phyloP scores from a whole-genome alignment of 257 asterid species.

The Asclepias syriaca region DNA sequence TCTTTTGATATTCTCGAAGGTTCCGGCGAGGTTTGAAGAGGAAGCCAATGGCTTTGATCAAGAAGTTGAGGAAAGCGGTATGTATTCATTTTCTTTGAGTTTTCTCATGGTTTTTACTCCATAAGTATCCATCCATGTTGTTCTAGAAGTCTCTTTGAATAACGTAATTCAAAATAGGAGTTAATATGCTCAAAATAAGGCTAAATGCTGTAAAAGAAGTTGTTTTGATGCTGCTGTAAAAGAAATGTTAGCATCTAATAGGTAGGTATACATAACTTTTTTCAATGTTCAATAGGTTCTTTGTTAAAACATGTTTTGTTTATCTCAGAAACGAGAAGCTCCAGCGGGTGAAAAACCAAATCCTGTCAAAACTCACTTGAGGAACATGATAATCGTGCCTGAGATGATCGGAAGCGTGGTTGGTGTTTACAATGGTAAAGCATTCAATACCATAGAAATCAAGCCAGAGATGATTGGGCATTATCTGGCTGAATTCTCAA shows the following conservation, averaged over 20 bases:
- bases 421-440: conserved; percentile 79
- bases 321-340: conserved; percentile 66
- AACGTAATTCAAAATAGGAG: not conserved
- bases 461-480: conserved; percentile 87
- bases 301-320: not conserved
- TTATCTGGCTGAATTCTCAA: conserved; percentile 80
- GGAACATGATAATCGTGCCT: conserved; percentile 81
- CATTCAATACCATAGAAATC: conserved; percentile 76
- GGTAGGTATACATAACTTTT: not conserved
- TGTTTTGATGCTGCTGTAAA: not conserved
- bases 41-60: conserved; percentile 82
- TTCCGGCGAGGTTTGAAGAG: conserved; percentile 78
- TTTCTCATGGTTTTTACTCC: not conserved
- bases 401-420: conserved; percentile 88
- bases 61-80: conserved; percentile 72
- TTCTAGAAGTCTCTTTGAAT: not conserved
- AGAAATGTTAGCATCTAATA: not conserved
- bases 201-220: not conserved
- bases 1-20: conserved; percentile 26
- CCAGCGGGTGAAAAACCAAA: conserved; percentile 78
- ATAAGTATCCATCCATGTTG: too few species aligned
- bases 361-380: conserved; percentile 63
- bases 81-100: conserved; percentile 12
- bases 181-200: not conserved
- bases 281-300: not conserved